Evolutionary conservation across 2,329 filamentous ascomycete genomes (phyloP), one percentile per base, ranked within the genome.

Genomic region (Aspergillus aculeatus): DNA sequence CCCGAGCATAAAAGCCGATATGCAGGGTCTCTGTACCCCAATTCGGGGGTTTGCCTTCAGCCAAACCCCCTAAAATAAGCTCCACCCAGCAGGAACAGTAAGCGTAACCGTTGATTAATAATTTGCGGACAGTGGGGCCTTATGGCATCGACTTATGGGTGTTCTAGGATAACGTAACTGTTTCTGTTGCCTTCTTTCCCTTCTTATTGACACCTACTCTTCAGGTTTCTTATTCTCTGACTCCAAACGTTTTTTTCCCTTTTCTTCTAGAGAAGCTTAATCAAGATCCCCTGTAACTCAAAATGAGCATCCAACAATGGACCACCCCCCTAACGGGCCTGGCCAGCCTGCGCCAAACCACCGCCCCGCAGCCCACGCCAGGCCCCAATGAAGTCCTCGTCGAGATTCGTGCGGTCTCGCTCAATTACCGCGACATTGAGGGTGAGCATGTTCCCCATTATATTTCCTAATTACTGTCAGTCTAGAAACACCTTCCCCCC

Each of bases 261-360:
- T 19, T 21, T 4, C 1, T 26, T 5, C n/a, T 35, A 29, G 26
- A 29, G 7, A 29, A 29, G 6, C 26, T 9, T 9, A 9, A 29
- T 3, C 2, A 29, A 29, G 3, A 29, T 29, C 26, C 0, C 0
- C 2, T 29, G 7, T 9, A 29, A 54, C 5, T 6, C 5, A 54
- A 5, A 1, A 54, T 44, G 23, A 64, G 66, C 14, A 62, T 74
- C 54, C 56, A 70, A 32, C 81, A 84, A 73, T 88, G 85, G 85
- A 75, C 80, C 16, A 84, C 83, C 2, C 73, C 73, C 47, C 81
- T 86, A 65, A 77, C 85, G 66, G 85, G 85, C 10, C 67, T 88
- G 23, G 82, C 85, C 53, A 82, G 83, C 61, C 77, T 88, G 29
- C 69, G 73, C 52, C 69, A 80, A 26, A 70, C 72, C 1, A 77